A percentile compares a stretch with the other conserved stretches of the same genome.
Evolutionary conservation across 768 basidiomycete genomes (phyloP).

Genomic region (Vishniacozyma victoriae): DNA sequence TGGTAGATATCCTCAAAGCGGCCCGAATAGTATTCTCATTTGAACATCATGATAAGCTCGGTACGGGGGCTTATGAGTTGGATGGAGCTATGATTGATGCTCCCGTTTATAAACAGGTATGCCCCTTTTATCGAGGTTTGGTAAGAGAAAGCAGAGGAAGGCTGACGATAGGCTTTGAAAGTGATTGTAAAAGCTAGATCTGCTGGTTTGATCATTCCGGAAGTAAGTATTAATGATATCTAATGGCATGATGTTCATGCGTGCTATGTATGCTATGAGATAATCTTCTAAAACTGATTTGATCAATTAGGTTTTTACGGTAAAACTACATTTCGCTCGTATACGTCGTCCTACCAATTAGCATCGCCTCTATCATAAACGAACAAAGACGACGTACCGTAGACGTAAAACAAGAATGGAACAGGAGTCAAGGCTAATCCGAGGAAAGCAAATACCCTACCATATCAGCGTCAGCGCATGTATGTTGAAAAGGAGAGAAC

Average conservation of each 20-base stretch:
- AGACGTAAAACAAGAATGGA: constrained; percentile 26
- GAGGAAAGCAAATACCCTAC: constrained; percentile 19
- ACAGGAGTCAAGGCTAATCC: constrained; percentile 18
- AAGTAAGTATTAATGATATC: constrained; percentile 6
- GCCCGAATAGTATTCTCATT: constrained; percentile 61
- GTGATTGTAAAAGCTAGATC: constrained; percentile 7
- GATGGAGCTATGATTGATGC: constrained; percentile 78
- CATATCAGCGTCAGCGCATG: background rate
- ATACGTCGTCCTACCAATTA: constrained; percentile 14
- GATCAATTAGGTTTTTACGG: too few species aligned
- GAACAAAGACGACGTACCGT: constrained; percentile 8
- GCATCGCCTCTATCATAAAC: background rate
- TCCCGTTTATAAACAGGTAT: constrained; percentile 78
- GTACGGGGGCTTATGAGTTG: constrained; percentile 63
- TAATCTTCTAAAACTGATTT: too few species aligned
- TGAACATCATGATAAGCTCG: constrained; percentile 59
- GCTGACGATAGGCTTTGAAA: constrained; percentile 3
- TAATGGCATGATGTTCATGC: too few species aligned
- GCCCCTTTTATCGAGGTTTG: constrained; percentile 2
- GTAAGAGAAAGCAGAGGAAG: background rate
- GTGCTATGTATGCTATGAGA: too few species aligned
- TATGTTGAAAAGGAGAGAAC: background rate
- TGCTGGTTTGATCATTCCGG: constrained; percentile 7
- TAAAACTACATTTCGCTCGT: constrained; percentile 16
- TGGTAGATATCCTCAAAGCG: constrained; percentile 67